Base-by-base conservation (phyloP, 495 filamentous ascomycete species). In the Patellaria atrata region DNA sequence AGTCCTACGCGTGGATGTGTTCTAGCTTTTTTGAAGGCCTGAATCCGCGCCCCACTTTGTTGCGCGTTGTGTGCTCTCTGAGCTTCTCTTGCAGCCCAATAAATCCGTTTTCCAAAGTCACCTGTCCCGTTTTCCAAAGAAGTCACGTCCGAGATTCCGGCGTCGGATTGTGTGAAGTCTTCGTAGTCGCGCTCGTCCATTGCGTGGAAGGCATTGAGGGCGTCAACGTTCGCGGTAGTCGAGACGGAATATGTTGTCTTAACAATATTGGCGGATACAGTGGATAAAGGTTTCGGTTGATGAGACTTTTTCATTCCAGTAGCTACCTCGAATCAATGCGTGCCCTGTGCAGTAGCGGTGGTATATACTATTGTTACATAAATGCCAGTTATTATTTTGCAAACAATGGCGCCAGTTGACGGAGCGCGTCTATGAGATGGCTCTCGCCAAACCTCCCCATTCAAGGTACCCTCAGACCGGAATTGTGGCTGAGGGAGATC, bases 1-100 rank as follows among this genome's bases (percentile, higher is more conserved):
- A 50, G 32, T 13, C 32, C 45, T n/a, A 50, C 48, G n/a, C 38
- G 34, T 19, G 44, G 44, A 16, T 40, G 39, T 23, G 40, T 49
- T 32, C 53, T 28, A n/a, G 56, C 55, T 24, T 53, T 54, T 24
- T 49, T 42, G 35, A 60, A 58, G 6, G 55, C 40, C 42, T 43
- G 48, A 20, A 39, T n/a, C n/a, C n/a, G n/a, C n/a, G n/a, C n/a
- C n/a, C n/a, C n/a, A n/a, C n/a, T n/a, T 26, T 26, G 9, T n/a
- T 26, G 23, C 23, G 23, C 23, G 23, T 8, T n/a, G n/a, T 8
- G n/a, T 8, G 23, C 9, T 26, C 23, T 26, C 23, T n/a, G 9
- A n/a, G 23, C n/a, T n/a, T n/a, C n/a, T 26, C 8, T n/a, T 26
- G 23, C n/a, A 26, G 23, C 23, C n/a, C n/a, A n/a, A n/a, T n/a